A percentile compares a stretch with the other conserved stretches of the same genome.
Evolutionary conservation across 129 eudicot species (phyloP).

Genomic region (Escallonia herrerae): DNA sequence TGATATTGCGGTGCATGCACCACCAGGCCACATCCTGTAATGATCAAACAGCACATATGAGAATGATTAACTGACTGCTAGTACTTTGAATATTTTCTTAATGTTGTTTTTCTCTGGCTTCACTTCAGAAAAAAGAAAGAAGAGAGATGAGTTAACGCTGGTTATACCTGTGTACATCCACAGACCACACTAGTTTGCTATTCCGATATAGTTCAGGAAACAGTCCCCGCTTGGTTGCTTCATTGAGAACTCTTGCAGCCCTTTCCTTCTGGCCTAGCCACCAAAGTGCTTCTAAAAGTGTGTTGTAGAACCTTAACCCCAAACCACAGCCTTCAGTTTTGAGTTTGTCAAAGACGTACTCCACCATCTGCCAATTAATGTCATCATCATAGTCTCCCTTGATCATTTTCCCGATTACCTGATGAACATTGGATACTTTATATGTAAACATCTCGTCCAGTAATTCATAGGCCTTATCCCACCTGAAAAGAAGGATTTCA

Average conservation of each 20-base stretch:
- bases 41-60: slow-evolving; percentile 8
- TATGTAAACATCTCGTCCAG: slow-evolving; percentile 68
- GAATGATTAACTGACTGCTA: slow-evolving; percentile 2
- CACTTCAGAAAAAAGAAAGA: background rate
- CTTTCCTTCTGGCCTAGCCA: slow-evolving; percentile 89
- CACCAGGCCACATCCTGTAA: slow-evolving; percentile 96
- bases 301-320: slow-evolving; percentile 82
- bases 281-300: slow-evolving; percentile 90
- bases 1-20: slow-evolving; percentile 82
- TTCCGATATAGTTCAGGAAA: slow-evolving; percentile 76
- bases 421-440: slow-evolving; percentile 71
- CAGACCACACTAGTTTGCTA: slow-evolving; percentile 81
- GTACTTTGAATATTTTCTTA: background rate
- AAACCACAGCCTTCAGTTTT: slow-evolving; percentile 78
- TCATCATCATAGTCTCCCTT: slow-evolving; percentile 83
- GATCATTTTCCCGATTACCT: slow-evolving; percentile 80
- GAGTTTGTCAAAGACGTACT: slow-evolving; percentile 86
- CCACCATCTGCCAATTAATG: slow-evolving; percentile 93
- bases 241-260: slow-evolving; percentile 84
- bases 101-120: background rate
- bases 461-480: slow-evolving; percentile 58
- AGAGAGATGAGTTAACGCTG: background rate
- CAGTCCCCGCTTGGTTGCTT: slow-evolving; percentile 88
- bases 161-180: slow-evolving; percentile 84
- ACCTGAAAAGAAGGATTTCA: slow-evolving; percentile 42